Percentiles rank a stretch among this genome's conserved stretches.
Evolutionary conservation across 1,139 yeast species (phyloP).

Genomic region (Kodamaea alishanica): DNA sequence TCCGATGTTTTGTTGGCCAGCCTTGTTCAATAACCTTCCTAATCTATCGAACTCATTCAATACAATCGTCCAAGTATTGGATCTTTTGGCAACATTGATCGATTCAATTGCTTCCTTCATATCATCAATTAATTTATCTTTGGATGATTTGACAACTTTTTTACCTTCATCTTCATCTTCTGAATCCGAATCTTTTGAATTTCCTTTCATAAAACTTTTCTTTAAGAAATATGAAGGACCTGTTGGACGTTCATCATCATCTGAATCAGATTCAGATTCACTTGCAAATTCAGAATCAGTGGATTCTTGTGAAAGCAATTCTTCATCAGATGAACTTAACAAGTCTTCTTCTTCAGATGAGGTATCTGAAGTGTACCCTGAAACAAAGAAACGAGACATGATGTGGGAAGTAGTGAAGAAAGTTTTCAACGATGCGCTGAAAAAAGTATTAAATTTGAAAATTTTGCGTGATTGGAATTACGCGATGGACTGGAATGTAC

Average conservation of each 20-base stretch:
- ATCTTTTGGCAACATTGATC: constrained; percentile 66
- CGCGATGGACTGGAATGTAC: constrained; percentile 1
- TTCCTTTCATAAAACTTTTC: constrained; percentile 50
- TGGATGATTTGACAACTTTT: constrained; percentile 88
- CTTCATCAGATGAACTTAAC: constrained; percentile 69
- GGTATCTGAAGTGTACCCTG: constrained; percentile 58
- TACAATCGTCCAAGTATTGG: constrained; percentile 78
- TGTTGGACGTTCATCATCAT: constrained; percentile 37
- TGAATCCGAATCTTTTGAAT: constrained; percentile 49
- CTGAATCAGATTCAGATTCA: constrained; percentile 32
- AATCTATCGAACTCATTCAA: constrained; percentile 76
- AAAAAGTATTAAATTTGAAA: constrained; percentile 8
- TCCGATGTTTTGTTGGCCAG: constrained; percentile 68
- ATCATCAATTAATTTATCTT: constrained; percentile 88
- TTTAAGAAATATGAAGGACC: constrained; percentile 61
- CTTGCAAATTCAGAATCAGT: constrained; percentile 42
- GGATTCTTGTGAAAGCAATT: constrained; percentile 38
- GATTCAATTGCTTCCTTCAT: constrained; percentile 64
- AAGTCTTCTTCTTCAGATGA: constrained; percentile 78
- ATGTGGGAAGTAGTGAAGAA: constrained; percentile 8
- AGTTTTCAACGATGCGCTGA: constrained; percentile 17
- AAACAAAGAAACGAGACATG: constrained; percentile 78
- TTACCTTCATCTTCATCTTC: constrained; percentile 66
- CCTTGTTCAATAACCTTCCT: constrained; percentile 61
- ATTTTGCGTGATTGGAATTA: constrained; percentile 2